Evolutionary conservation across 352 stramenopile genomes (phyloP), one percentile per base, ranked within the genome.

Genomic region (Globisporangium polare): DNA sequence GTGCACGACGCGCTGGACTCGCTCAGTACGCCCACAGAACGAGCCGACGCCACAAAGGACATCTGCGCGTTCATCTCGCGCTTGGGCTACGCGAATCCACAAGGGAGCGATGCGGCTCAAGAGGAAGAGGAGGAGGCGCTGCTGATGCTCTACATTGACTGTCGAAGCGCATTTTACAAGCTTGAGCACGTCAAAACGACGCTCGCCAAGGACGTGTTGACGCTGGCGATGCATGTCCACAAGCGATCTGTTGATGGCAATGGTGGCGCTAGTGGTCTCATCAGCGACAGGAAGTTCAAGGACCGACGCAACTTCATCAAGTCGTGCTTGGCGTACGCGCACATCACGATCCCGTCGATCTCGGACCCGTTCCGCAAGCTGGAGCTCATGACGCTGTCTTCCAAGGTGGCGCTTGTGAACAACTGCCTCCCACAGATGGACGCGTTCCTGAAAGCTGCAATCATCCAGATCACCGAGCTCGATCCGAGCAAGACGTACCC

Each of bases 291-390:
- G 54, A 62, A 62, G 8, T 26, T 37, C 24, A 73, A 87, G 59
- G 66, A 64, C 6, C 68, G 72, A n/a, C 74, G 79, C 4, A 73
- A 78, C 45, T 94, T 97, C 37, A 76, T 95, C 64, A 95, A 96
- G 53, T 94, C 86, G 2, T 96, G 88, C 56, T 65, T 96, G n/a
- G 90, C 90, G 6, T 97, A 91, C 56, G 82, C 81, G 10, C 86
- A 96, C 60, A 91, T 97, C 56, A 97, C 88, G 31, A 95, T 96
- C 24, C 90, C 90, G 26, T 94, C 82, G 22, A 88, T 97, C 26
- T 63, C 76, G 1, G 56, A 77, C 5, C 29, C 65, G 2, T 72
- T 76, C 17, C 60, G 77, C 18, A 86, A 84, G 39, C 62, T 97
- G 9, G 62, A 93, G 31, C 63, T 97, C 18, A 69, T 94, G 58